Base-by-base conservation (phyloP, 768 basidiomycete genomes). In the Panellus pusillus region DNA sequence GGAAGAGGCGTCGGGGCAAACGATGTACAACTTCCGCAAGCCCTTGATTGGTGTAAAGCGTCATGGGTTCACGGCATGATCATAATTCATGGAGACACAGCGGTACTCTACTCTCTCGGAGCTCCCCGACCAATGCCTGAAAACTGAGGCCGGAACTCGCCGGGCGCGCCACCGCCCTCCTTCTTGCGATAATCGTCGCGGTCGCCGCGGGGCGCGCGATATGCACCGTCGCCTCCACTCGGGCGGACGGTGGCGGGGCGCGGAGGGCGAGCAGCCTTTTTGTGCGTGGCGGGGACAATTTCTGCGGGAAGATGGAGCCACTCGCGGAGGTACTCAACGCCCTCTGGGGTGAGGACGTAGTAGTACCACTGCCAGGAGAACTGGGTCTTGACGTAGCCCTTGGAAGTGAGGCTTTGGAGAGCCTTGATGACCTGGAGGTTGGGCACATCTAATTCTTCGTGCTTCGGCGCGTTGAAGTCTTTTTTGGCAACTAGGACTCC, bases 301-400 rank as follows among this genome's bases (percentile, higher is more conserved):
- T 99, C 96, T 56, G 74, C 74, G 47, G 94, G 95, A 62, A 98
- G 87, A 78, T 97, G 92, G 52, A 97, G 83, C 90, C 88, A 94
- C 75, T 96, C 93, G 61, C 96, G 88, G 72, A 98, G 89, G 77
- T 90, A 96, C 64, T 96, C 93, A 61, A 98, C 87, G 67, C 97
- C 97, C 74, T 98, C 97, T 47, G 93, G 87, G 65, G 95, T 99
- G 68, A 99, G 81, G 67, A 85, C 82, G 77, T 98, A 99, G 79
- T 98, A 99, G 77, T 97, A 99, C 82, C 86, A 97, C 69, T 98
- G 94, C 97, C 97, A 99, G 44, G 90, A 93, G 82, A 98, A 98
- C 70, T 93, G 96, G 63, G 97, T 99, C 85, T 98, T 98, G 78
- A 98, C 93, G 73, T 79, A 86, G 52, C 96, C 95, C 69, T 73